Percentiles rank a stretch among this genome's conserved stretches.
phyloP scores from a whole-genome alignment of 495 filamentous ascomycete genomes.

The Penicillium psychrofluorescens region DNA sequence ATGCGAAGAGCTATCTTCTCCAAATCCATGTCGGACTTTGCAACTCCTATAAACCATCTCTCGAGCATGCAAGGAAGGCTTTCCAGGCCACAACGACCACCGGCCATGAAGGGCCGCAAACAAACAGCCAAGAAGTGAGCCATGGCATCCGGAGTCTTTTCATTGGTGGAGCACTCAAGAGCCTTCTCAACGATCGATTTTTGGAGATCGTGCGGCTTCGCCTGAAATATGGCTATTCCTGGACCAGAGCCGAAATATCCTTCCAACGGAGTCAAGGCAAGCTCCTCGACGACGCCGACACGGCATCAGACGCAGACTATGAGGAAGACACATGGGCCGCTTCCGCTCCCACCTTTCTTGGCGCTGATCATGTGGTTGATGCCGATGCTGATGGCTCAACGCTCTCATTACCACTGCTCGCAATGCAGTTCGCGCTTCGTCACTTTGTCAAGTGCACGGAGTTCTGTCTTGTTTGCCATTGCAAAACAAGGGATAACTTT shows the following conservation, averaged over 20 bases:
- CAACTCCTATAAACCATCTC: conserved; percentile 40
- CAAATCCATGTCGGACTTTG: conserved; percentile 42
- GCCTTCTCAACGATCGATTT: conserved; percentile 64
- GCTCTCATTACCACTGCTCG: conserved; percentile 61
- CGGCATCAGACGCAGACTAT: conserved; percentile 3
- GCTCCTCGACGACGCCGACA: conserved; percentile 1
- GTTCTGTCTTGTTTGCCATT: conserved; percentile 84
- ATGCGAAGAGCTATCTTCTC: conserved; percentile 3
- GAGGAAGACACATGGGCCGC: conserved; percentile 18
- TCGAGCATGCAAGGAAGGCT: conserved; percentile 32
- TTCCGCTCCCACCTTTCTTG: conserved; percentile 25
- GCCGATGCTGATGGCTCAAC: conserved; percentile 1
- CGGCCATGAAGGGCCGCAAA: neutral
- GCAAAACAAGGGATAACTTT: conserved; percentile 59
- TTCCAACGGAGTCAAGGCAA: conserved; percentile 40
- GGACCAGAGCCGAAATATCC: conserved; percentile 64
- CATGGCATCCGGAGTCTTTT: conserved; percentile 46
- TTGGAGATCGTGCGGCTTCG: conserved; percentile 56
- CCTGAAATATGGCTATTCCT: conserved; percentile 42
- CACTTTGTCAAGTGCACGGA: conserved; percentile 79
- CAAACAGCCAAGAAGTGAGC: neutral
- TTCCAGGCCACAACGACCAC: conserved; percentile 31
- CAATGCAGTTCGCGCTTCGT: conserved; percentile 73
- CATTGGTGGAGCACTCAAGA: conserved; percentile 64
- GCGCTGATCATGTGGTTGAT: conserved; percentile 44